Evolutionary conservation across 352 stramenopile species (phyloP).

Genomic region (Albugo laibachii): DNA sequence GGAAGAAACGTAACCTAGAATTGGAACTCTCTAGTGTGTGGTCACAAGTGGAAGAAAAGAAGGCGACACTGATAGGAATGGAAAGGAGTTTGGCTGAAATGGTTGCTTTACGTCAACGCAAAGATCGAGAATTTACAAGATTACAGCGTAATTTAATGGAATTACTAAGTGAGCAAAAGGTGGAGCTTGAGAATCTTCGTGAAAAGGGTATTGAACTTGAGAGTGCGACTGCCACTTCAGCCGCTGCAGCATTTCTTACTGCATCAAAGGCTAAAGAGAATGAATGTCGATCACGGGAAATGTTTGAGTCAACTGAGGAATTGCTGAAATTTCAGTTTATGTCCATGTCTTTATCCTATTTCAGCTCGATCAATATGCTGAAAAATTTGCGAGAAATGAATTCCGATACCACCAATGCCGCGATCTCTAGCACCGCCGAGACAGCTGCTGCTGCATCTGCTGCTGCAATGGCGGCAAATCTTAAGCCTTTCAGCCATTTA

Average conservation of each 20-base stretch:
- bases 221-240: conserved; percentile 79
- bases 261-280: conserved; percentile 81
- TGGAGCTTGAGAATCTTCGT: conserved; percentile 78
- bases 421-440: conserved; percentile 75
- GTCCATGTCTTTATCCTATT: conserved; percentile 89
- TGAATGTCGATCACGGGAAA: conserved; percentile 73
- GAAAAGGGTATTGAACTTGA: conserved; percentile 86
- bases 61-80: conserved; percentile 47
- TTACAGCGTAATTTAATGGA: conserved; percentile 88
- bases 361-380: conserved; percentile 90
- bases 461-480: conserved; percentile 71
- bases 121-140: conserved; percentile 83
- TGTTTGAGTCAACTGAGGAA: conserved; percentile 88
- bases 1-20: conserved; percentile 82
- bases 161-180: conserved; percentile 85
- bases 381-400: conserved; percentile 88
- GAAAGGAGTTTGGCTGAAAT: conserved; percentile 83
- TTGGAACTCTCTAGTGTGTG: conserved; percentile 84
- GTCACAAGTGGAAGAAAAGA: conserved; percentile 78
- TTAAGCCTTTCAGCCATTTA: conserved; percentile 56
- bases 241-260: conserved; percentile 77
- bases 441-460: conserved; percentile 71
- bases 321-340: conserved; percentile 96
- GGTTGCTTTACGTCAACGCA: conserved; percentile 80
- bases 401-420: conserved; percentile 76